Evolutionary conservation across 73 alveolate genomes (phyloP), one percentile per base, ranked within the genome.

Genomic region (Paramecium primaurelia): DNA sequence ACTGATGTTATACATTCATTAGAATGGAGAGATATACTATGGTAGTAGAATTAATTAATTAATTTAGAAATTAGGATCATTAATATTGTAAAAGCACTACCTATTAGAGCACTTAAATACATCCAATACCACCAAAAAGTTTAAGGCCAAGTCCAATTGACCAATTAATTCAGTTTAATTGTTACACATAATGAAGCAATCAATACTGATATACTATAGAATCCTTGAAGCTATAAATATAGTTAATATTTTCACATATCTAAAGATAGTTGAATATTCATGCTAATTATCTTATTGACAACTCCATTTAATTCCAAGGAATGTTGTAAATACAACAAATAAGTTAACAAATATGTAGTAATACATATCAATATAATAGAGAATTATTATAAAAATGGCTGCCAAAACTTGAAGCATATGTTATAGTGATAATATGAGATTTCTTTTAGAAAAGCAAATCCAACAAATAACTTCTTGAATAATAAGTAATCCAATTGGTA

Each of bases 81-180:
- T 10, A 80, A 36, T 42, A 80, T 45, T 3, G 91, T 80, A 44
- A 80, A 80, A 4, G 91, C 47, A 28, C 47, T 42, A n/a, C 91
- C 91, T 9, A 80, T 42, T 1, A 80, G 45, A 8, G 77, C 91
- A 47, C 91, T 80, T 25, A 80, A 49, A 22, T 42, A 80, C 91
- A 80, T 80, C 91, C 91, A 80, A 49, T 80, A 80, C 91, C 91
- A 80, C 91, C 91, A 80, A 25, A 80, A 80, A 2, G 91, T 80
- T 80, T 80, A 49, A 6, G 91, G 8, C 91, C 91, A 80, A 20
- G 91, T 80, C 91, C 91, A 80, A 32, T 11, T 18, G 20, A 80
- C 91, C 10, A 80, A 80, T 80, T 47, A 36, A 80, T 47, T 42
- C 4, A 80, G 58, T 49, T 80, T 80, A 18, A 80, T 25, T 32